Evolutionary conservation across 345 rosid species (phyloP), one percentile per base, ranked within the genome.

Genomic region (Rhizophora apiculata): DNA sequence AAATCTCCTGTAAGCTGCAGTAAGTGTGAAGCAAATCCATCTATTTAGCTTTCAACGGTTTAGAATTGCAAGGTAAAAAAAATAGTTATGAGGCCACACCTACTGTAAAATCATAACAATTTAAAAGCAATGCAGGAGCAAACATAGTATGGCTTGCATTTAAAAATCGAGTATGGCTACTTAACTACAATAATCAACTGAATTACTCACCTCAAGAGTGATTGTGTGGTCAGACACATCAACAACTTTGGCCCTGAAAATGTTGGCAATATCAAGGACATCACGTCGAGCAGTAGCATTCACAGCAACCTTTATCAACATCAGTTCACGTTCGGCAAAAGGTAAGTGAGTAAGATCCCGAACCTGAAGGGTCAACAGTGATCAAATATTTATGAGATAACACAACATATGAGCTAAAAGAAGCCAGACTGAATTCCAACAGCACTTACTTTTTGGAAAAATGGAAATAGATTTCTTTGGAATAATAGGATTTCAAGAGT

Each of bases 1-100:
- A 91, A 74, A 81, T 89, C 97, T 75, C 96, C 98, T 0, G 96
- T 87, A 39, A 94, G 92, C 97, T 94, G 82, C 57, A 74, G 67
- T 39, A 73, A 60, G 64, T 62, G 73, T 15, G 43, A 62, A 27
- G 60, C 32, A 64, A 51, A 75, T 64, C 60, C 51, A 81, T 58
- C 67, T 72, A 58, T 24, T 55, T 24, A 21, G 16, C 24, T 10
- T 55, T 52, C n/a, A 24, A 13, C 21, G 0, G 56, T 56, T 43
- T 46, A 20, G 26, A 52, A 68, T 73, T 27, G 60, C 60, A 6
- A 7, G 31, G 18, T 27, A 26, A 24, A 6, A 8, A 5, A 67
- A 3, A 29, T 2, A 20, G 36, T 39, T 57, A 20, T 21, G 26
- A 32, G 15, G 48, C 49, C 49, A 43, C 49, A 43, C 49, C 49